Percentiles rank a stretch among this genome's conserved stretches.
These are phyloP conservation scores for Nicotiana benthamiana DNA, from an alignment of 257 asterid genomes.

Conservation along the genomic window DNA sequence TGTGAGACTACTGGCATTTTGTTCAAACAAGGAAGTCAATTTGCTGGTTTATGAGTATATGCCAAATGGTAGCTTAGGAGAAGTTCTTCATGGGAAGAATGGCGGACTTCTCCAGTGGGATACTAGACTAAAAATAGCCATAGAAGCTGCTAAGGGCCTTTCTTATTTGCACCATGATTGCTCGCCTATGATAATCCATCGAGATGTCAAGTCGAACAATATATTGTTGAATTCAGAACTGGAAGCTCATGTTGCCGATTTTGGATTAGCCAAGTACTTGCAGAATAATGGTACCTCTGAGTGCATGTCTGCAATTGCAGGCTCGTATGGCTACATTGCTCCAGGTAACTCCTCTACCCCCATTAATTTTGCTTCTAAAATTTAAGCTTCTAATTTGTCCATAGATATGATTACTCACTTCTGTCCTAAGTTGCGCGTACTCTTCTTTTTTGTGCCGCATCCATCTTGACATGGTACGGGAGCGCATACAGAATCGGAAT, in stretches of 20 bases:
- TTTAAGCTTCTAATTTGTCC: background rate
- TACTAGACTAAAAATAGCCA: slow-evolving; percentile 27
- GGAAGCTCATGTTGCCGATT: slow-evolving; percentile 37
- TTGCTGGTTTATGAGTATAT: slow-evolving; percentile 36
- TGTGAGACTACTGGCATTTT: slow-evolving; percentile 27
- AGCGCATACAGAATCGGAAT: too few relatives aligned
- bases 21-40: slow-evolving; percentile 32
- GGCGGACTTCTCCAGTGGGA: slow-evolving; percentile 29
- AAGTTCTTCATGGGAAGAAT: slow-evolving; percentile 31
- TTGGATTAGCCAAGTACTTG: slow-evolving; percentile 31
- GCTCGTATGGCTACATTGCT: slow-evolving; percentile 44
- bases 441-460: too few relatives aligned
- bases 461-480: too few relatives aligned
- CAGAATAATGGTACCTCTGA: slow-evolving; percentile 29
- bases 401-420: background rate
- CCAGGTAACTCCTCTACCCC: slow-evolving; percentile 19
- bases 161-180: slow-evolving; percentile 41
- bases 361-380: background rate
- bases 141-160: slow-evolving; percentile 35
- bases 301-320: slow-evolving; percentile 42
- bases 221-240: slow-evolving; percentile 28
- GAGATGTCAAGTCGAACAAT: slow-evolving; percentile 35
- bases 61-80: slow-evolving; percentile 39
- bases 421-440: background rate
- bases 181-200: slow-evolving; percentile 29